phyloP scores from a whole-genome alignment of 345 rosid genomes.

The Salix purpurea region DNA sequence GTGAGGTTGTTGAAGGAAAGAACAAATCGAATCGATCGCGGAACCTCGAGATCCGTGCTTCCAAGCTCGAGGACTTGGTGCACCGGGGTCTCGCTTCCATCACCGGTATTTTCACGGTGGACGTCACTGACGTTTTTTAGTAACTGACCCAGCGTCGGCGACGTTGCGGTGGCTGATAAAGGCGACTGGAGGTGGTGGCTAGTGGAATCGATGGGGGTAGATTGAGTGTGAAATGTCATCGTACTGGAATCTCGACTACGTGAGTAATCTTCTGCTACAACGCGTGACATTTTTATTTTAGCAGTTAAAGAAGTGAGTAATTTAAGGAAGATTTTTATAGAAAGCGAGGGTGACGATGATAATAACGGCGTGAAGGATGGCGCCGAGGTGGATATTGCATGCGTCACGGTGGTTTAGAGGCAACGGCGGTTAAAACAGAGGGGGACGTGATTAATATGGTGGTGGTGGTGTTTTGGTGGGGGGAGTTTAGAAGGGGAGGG shows the following conservation, averaged over 20 bases:
- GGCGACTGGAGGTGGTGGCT: background rate
- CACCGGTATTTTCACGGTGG: conserved; percentile 53
- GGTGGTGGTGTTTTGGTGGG: background rate
- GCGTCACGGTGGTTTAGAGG: background rate
- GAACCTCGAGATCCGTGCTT: conserved; percentile 18
- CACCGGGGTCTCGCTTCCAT: conserved; percentile 64
- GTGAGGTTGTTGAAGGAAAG: conserved; percentile 69
- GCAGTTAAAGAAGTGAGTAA: background rate
- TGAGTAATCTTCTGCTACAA: conserved; percentile 33
- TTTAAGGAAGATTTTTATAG: background rate
- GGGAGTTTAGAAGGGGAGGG: background rate
- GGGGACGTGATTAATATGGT: background rate
- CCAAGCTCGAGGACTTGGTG: conserved; percentile 45
- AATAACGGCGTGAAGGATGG: conserved; percentile 7
- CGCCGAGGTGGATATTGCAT: conserved; percentile 7
- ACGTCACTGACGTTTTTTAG: conserved; percentile 71
- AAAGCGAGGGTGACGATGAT: background rate
- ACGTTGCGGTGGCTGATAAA: background rate
- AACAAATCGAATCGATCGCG: conserved; percentile 55
- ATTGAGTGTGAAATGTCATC: conserved; percentile 24
- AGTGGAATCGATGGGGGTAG: background rate
- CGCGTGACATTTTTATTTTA: conserved; percentile 40
- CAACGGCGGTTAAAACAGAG: conserved; percentile 8
- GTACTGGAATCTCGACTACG: conserved; percentile 8
- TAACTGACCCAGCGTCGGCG: conserved; percentile 65